Evolutionary conservation across 2,329 filamentous ascomycete genomes (phyloP).

Genomic region (Niveomyces coronatus): DNA sequence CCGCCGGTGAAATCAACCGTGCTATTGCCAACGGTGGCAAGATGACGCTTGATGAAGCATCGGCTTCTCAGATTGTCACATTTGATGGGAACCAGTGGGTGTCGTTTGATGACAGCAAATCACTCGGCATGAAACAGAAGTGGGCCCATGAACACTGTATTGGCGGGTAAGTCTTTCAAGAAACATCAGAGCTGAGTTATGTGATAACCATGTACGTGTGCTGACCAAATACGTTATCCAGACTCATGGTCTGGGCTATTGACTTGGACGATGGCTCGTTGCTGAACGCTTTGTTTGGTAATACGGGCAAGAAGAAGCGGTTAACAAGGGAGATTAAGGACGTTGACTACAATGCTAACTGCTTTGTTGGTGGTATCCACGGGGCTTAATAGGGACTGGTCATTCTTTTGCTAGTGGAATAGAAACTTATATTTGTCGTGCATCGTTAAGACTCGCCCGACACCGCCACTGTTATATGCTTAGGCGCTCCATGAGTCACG

Average conservation of each 20-base stretch:
- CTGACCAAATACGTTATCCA: neutral
- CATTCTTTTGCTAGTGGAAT: neutral
- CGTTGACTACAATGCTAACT: neutral
- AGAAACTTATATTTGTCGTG: no score
- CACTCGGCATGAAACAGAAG: constrained; percentile 1
- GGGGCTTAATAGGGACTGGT: neutral
- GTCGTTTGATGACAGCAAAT: no score
- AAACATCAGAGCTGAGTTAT: neutral
- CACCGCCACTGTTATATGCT: no score
- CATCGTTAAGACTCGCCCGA: no score
- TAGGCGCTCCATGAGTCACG: no score
- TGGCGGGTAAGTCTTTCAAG: neutral
- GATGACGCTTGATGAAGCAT: no score
- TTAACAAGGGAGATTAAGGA: neutral
- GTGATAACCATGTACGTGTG: neutral
- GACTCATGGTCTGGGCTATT: neutral
- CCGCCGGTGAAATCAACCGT: constrained; percentile 2
- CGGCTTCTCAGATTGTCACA: no score
- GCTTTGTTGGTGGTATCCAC: neutral
- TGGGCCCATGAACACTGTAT: neutral
- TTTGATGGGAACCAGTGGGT: no score
- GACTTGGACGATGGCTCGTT: neutral
- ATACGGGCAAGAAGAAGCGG: neutral
- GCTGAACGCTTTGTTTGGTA: neutral
- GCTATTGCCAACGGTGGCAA: no score